Evolutionary conservation across 2,329 filamentous ascomycete genomes (phyloP).

Genomic region (Dothideomycetes sp.): DNA sequence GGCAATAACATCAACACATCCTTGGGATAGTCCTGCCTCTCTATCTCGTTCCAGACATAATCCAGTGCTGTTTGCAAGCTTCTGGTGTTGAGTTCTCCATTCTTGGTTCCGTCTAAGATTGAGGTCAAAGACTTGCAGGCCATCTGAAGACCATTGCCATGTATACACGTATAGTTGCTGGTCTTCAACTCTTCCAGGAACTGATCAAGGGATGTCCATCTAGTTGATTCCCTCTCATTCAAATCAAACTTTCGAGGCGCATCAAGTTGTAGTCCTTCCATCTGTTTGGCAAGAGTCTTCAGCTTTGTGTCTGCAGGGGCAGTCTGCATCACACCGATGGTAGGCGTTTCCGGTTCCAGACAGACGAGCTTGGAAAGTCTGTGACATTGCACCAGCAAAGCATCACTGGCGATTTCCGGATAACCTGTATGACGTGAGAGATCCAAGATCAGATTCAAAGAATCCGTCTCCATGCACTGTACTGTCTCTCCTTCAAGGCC

Average conservation of each 20-base stretch:
- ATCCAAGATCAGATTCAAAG: conserved; percentile 28
- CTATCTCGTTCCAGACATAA: conserved; percentile 39
- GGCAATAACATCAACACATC: conserved; percentile 30
- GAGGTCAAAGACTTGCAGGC: conserved; percentile 22
- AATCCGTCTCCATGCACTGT: conserved; percentile 18
- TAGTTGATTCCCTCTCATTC: neutral
- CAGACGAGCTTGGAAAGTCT: conserved; percentile 17
- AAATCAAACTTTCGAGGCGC: neutral
- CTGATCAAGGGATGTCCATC: conserved; percentile 16
- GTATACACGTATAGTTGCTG: conserved; percentile 25
- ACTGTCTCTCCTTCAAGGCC: conserved; percentile 21
- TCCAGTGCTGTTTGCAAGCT: conserved; percentile 18
- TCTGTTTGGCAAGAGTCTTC: conserved; percentile 1
- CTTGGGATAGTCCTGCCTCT: conserved; percentile 39
- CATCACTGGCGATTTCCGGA: conserved; percentile 36
- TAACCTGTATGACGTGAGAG: conserved; percentile 31
- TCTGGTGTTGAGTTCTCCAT: neutral
- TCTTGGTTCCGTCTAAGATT: conserved; percentile 18
- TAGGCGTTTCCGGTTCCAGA: conserved; percentile 15
- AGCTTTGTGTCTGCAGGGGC: conserved; percentile 8
- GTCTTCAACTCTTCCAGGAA: conserved; percentile 22
- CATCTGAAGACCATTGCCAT: conserved; percentile 22
- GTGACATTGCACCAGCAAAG: conserved; percentile 15
- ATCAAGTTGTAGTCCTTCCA: neutral
- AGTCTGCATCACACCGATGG: neutral